A percentile compares a stretch with the other conserved stretches of the same genome.
These are phyloP conservation scores for Salinomyces thailandicus DNA, from an alignment of 2,329 filamentous ascomycete species.

Conservation along the genomic window DNA sequence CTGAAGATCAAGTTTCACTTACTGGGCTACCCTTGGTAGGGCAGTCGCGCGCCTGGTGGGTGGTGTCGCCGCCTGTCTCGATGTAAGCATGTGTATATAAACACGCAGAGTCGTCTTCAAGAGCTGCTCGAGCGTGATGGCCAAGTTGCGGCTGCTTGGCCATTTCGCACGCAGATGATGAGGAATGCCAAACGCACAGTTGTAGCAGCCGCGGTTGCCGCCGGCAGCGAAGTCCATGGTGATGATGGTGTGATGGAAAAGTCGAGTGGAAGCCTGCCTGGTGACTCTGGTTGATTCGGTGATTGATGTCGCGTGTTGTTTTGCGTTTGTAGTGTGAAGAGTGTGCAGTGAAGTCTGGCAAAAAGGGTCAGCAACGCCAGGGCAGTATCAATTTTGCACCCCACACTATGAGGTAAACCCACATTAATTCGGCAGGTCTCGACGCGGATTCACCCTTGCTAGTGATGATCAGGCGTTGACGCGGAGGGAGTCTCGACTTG, in stretches of 20 bases:
- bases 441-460: background rate
- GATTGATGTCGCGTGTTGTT: too few species aligned
- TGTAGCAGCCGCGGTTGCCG: constrained; percentile 47
- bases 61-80: constrained; percentile 36
- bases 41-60: constrained; percentile 42
- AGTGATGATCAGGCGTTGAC: too few species aligned
- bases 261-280: too few species aligned
- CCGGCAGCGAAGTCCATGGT: constrained; percentile 5
- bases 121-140: too few species aligned
- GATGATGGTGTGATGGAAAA: background rate
- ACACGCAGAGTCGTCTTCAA: background rate
- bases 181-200: constrained; percentile 46
- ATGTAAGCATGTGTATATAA: constrained; percentile 1
- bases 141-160: too few species aligned
- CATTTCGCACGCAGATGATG: background rate
- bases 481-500: too few species aligned
- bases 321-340: background rate
- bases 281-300: too few species aligned
- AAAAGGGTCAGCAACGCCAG: background rate
- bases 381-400: constrained; percentile 1
- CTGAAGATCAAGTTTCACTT: constrained; percentile 1
- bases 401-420: background rate
- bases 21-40: constrained; percentile 36
- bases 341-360: background rate
- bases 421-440: background rate